phyloP scores from a whole-genome alignment of 805 yeast genomes.

The Alloascoidea africana region DNA sequence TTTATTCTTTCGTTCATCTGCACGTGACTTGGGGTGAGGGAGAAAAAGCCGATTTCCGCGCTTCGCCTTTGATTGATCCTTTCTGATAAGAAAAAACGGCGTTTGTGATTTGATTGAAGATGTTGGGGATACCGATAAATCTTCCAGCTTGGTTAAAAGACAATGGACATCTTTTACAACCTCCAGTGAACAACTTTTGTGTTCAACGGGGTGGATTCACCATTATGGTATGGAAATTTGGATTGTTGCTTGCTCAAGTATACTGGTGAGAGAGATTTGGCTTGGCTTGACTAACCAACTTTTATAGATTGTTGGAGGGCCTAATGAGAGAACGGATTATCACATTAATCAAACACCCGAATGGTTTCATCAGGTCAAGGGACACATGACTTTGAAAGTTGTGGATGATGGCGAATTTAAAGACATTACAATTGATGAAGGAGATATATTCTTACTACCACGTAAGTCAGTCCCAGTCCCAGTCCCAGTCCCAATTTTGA shows the following conservation, averaged over 20 bases:
- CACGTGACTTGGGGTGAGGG: too few species aligned
- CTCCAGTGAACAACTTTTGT: conserved; percentile 87
- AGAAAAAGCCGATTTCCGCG: too few species aligned
- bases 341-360: conserved; percentile 93
- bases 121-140: conserved; percentile 59
- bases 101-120: too few species aligned
- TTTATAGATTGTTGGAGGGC: conserved; percentile 70
- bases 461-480: conserved; percentile 10
- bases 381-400: conserved; percentile 70
- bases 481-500: background rate
- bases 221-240: conserved; percentile 47
- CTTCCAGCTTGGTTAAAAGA: conserved; percentile 70
- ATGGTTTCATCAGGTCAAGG: conserved; percentile 80
- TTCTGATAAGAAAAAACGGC: too few species aligned
- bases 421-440: conserved; percentile 66
- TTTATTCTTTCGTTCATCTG: too few species aligned
- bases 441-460: conserved; percentile 80
- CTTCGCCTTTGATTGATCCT: too few species aligned
- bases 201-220: conserved; percentile 87
- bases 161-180: conserved; percentile 61
- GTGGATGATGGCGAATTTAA: conserved; percentile 67
- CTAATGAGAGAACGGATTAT: conserved; percentile 86
- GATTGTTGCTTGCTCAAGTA: too few species aligned
- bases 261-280: too few species aligned
- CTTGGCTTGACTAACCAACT: too few species aligned